These are phyloP conservation scores for Blastocystis sp. DNA, from an alignment of 352 stramenopile genomes.

Conservation along the genomic window DNA sequence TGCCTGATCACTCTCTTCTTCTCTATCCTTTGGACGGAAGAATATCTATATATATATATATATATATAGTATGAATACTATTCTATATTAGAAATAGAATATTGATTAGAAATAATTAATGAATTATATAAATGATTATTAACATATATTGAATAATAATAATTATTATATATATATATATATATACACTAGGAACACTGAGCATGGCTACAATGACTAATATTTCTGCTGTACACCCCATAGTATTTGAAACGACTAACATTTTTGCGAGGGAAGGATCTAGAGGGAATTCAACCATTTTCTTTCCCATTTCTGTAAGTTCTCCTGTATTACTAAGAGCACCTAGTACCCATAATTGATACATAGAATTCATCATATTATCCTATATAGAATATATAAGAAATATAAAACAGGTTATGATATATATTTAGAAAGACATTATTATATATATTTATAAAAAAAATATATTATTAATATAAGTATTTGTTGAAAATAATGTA, in stretches of 20 bases:
- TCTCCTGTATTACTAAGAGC: slow-evolving; percentile 86
- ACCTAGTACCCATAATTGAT: slow-evolving; percentile 90
- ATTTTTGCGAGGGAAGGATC: slow-evolving; percentile 79
- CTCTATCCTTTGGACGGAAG: slow-evolving; percentile 79
- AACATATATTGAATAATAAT: neutral
- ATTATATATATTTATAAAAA: too few species aligned
- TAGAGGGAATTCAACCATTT: slow-evolving; percentile 93
- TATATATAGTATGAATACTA: neutral
- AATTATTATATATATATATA: neutral
- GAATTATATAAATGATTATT: neutral
- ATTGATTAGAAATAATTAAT: neutral
- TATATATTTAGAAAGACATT: too few species aligned
- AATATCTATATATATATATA: slow-evolving; percentile 51
- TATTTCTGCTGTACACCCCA: slow-evolving; percentile 76
- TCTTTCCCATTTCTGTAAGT: slow-evolving; percentile 75
- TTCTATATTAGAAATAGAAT: neutral
- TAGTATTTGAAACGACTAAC: slow-evolving; percentile 75
- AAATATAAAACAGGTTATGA: too few species aligned
- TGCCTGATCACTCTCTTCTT: slow-evolving; percentile 83
- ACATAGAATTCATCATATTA: slow-evolving; percentile 93
- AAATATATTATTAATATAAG: too few species aligned
- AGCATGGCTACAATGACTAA: slow-evolving; percentile 87
- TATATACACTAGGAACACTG: slow-evolving; percentile 63
- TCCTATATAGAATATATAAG: too few species aligned
- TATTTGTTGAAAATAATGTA: too few species aligned